Evolutionary conservation across 2,329 filamentous ascomycete species (phyloP).

Genomic region (Macrophomina pseudophaseolina): DNA sequence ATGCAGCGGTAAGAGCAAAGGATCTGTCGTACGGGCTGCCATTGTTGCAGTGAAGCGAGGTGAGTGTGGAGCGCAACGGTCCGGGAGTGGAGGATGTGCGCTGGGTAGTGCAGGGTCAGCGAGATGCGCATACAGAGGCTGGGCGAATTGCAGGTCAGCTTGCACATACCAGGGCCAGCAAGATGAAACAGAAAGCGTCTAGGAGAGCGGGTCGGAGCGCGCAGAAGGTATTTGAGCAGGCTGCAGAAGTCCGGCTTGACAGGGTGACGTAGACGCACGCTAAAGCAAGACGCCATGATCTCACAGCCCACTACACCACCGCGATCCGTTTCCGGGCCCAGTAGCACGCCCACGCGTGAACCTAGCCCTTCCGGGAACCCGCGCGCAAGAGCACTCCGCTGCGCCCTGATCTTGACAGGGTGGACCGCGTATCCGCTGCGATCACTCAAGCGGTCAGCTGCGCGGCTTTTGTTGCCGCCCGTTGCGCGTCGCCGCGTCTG

Average conservation of each 20-base stretch:
- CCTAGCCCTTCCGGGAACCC: neutral
- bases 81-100: neutral
- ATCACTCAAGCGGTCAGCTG: conserved; percentile 17
- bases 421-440: conserved; percentile 15
- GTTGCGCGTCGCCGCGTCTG: neutral
- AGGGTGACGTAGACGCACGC: conserved; percentile 4
- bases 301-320: conserved; percentile 6
- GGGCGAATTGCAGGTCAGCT: conserved; percentile 21
- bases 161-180: conserved; percentile 15
- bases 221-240: conserved; percentile 13
- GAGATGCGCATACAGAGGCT: neutral
- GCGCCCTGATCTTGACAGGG: neutral
- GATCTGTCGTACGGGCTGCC: conserved; percentile 31
- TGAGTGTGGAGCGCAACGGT: conserved; percentile 13
- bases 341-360: neutral
- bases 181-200: conserved; percentile 22
- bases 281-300: conserved; percentile 10
- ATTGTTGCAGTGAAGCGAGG: conserved; percentile 21
- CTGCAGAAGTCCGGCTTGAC: neutral
- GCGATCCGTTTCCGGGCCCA: conserved; percentile 6
- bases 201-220: neutral
- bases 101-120: neutral
- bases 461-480: neutral
- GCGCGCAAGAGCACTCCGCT: conserved; percentile 2
- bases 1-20: neutral